Conservation (phyloP, 345 rosid genomes). For the Salix koriyanagi region DNA sequence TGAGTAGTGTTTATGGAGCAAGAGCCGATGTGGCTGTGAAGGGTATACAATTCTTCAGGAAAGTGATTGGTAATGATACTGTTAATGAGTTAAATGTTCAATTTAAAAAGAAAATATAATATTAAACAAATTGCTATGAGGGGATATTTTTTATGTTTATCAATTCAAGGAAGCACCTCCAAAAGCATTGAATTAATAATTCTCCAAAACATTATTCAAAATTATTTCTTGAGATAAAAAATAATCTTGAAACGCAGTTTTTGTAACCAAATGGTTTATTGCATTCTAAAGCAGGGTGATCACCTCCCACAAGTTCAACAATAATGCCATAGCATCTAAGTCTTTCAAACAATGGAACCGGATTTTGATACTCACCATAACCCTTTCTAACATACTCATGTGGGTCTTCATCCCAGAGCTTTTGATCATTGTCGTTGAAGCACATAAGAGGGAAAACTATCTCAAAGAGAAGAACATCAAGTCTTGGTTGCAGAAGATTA, state of each 20-base stretch:
- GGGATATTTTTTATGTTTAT: neutral
- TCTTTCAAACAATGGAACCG: neutral
- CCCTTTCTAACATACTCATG: conserved; percentile 99
- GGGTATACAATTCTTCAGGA: neutral
- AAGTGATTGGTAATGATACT: neutral
- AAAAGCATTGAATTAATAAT: neutral
- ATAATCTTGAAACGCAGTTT: neutral
- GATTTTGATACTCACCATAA: conserved; percentile 63
- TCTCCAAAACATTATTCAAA: neutral
- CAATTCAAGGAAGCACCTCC: neutral
- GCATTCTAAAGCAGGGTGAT: neutral
- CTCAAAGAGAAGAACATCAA: conserved; percentile 92
- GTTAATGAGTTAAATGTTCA: neutral
- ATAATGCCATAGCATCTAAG: neutral
- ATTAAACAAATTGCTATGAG: neutral
- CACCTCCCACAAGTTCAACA: neutral
- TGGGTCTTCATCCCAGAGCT: conserved; percentile 99
- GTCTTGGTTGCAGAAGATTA: conserved; percentile 70
- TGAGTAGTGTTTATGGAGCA: neutral
- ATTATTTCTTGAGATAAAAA: neutral
- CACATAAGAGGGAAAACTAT: conserved; percentile 97
- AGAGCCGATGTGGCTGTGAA: neutral
- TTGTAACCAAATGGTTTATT: neutral
- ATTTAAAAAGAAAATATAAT: neutral
- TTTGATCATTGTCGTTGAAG: conserved; percentile 93